Evolutionary conservation across 179 eudicot species (phyloP).

Genomic region (Spergularia azorica): DNA sequence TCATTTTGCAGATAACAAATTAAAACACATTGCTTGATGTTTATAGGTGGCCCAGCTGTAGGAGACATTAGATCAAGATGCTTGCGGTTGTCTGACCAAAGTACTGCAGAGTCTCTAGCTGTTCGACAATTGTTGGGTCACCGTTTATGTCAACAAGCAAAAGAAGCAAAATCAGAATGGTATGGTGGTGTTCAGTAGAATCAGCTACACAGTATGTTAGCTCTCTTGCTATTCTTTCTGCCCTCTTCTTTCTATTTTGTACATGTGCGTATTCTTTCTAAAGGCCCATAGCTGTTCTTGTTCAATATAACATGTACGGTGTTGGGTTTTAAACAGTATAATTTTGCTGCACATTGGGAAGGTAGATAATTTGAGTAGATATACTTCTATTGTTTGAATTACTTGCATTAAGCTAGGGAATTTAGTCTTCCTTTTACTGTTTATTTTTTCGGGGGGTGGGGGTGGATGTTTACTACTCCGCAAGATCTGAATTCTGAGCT

Average conservation of each 20-base stretch:
- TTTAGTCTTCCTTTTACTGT: slow-evolving; percentile 2
- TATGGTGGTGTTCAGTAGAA: slow-evolving; percentile 26
- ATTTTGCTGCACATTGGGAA: slow-evolving; percentile 1
- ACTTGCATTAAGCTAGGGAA: neutral
- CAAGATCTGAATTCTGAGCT: neutral
- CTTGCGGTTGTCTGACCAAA: slow-evolving; percentile 85
- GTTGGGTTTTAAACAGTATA: neutral
- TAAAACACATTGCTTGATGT: slow-evolving; percentile 20
- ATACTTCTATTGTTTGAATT: neutral
- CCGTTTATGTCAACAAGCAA: slow-evolving; percentile 75
- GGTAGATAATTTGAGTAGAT: neutral
- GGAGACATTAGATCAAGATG: slow-evolving; percentile 99
- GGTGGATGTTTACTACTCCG: neutral
- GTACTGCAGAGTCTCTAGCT: slow-evolving; percentile 91
- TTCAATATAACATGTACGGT: slow-evolving; percentile 6
- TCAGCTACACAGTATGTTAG: slow-evolving; percentile 11
- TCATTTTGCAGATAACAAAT: neutral
- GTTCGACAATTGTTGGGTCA: slow-evolving; percentile 85
- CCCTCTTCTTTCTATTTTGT: neutral
- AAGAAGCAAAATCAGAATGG: slow-evolving; percentile 87
- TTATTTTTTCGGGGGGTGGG: neutral
- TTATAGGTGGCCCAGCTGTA: slow-evolving; percentile 94
- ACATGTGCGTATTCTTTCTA: neutral
- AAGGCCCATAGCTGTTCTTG: neutral
- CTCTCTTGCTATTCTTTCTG: slow-evolving; percentile 5